phyloP scores from a whole-genome alignment of 2,329 filamentous ascomycete species.

The Calonectria henricotiae region DNA sequence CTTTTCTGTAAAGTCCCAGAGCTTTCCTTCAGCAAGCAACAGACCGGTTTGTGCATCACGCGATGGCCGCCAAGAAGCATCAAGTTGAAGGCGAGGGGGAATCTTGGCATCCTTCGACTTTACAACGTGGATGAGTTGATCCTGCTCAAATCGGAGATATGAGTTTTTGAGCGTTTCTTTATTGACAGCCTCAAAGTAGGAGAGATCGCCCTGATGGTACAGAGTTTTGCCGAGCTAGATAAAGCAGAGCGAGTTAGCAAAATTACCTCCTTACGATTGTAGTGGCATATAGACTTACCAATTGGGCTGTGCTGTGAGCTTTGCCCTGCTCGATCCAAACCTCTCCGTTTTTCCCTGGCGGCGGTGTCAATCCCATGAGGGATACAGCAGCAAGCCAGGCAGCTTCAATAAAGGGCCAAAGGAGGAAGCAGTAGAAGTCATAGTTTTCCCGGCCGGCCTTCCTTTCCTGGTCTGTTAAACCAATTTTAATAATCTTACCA shows the following conservation, averaged over 20 bases:
- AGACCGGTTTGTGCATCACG: constrained; percentile 75
- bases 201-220: constrained; percentile 97
- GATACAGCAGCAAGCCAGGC: constrained; percentile 93
- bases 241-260: constrained; percentile 33
- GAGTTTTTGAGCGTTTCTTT: constrained; percentile 98
- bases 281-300: constrained; percentile 67
- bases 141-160: constrained; percentile 89
- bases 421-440: constrained; percentile 98
- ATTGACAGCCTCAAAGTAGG: constrained; percentile 98
- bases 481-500: constrained; percentile 76
- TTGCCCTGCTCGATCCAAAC: constrained; percentile 85
- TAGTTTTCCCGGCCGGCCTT: constrained; percentile 90
- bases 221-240: constrained; percentile 90
- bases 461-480: constrained; percentile 84
- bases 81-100: constrained; percentile 77
- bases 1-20: constrained; percentile 94
- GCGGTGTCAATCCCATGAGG: constrained; percentile 88
- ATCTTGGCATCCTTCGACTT: constrained; percentile 78
- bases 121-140: constrained; percentile 86
- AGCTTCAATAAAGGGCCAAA: constrained; percentile 98
- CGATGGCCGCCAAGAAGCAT: constrained; percentile 81
- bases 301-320: constrained; percentile 85
- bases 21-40: constrained; percentile 79
- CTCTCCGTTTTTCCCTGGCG: constrained; percentile 71
- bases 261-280: neutral